Conservation (phyloP, 352 stramenopile genomes). For the Phytophthora sojae region DNA sequence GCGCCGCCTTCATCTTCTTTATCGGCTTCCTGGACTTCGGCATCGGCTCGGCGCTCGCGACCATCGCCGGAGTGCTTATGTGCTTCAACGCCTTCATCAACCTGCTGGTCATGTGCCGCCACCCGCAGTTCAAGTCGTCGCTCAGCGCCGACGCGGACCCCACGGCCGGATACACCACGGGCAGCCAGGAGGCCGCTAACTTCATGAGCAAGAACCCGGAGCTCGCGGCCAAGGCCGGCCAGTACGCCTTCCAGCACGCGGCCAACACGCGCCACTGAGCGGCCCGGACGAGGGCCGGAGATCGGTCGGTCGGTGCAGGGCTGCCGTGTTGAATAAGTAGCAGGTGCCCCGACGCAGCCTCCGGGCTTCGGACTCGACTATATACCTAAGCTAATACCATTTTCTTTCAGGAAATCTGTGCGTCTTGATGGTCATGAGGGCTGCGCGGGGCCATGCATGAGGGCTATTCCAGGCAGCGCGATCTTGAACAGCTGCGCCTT, state of each 20-base stretch:
- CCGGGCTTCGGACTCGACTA: constrained; percentile 19
- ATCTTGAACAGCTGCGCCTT: constrained; percentile 1
- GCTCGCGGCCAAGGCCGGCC: constrained; percentile 76
- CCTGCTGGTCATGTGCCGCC: constrained; percentile 86
- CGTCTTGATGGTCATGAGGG: no score
- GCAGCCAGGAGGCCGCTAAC: constrained; percentile 80
- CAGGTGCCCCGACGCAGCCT: neutral
- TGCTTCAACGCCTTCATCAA: constrained; percentile 90
- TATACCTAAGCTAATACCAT: constrained; percentile 44
- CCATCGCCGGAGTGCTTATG: constrained; percentile 82
- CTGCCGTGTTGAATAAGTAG: neutral
- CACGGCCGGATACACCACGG: constrained; percentile 79
- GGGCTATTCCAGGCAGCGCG: constrained; percentile 7
- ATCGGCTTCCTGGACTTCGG: constrained; percentile 91
- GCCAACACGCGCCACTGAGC: constrained; percentile 45
- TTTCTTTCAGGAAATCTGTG: constrained; percentile 20
- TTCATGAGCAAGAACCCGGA: constrained; percentile 88
- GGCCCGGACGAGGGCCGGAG: neutral
- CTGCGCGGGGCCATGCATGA: no score
- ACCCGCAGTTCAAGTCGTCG: constrained; percentile 87
- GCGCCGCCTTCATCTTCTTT: constrained; percentile 90
- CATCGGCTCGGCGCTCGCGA: constrained; percentile 83
- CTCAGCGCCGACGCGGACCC: constrained; percentile 79
- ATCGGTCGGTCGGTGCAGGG: neutral
- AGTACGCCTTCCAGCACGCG: constrained; percentile 77